Evolutionary conservation across 2,329 filamentous ascomycete genomes (phyloP).

Genomic region (Orbilia quercus): DNA sequence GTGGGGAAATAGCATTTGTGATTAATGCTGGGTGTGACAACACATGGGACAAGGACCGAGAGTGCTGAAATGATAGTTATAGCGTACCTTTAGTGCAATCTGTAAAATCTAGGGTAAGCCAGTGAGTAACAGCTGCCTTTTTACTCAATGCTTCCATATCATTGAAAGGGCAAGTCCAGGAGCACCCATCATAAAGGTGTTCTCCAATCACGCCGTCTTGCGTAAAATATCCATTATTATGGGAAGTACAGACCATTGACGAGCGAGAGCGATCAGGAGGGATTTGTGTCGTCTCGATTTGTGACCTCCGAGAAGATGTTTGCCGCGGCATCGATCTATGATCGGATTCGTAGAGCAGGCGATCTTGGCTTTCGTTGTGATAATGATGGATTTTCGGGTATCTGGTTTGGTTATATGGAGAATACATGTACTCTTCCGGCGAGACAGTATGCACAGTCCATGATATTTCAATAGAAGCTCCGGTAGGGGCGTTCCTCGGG

Average conservation of each 20-base stretch:
- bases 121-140: slow-evolving; percentile 11
- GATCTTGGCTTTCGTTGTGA: slow-evolving; percentile 18
- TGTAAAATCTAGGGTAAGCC: slow-evolving; percentile 27
- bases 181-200: slow-evolving; percentile 21
- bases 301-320: background rate
- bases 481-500: slow-evolving; percentile 9
- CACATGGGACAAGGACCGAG: no score
- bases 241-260: slow-evolving; percentile 17
- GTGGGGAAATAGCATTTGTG: background rate
- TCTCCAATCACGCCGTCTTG: slow-evolving; percentile 36
- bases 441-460: slow-evolving; percentile 7
- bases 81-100: slow-evolving; percentile 18
- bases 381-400: slow-evolving; percentile 40
- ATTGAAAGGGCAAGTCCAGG: slow-evolving; percentile 33
- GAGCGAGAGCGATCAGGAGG: slow-evolving; percentile 11
- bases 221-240: slow-evolving; percentile 28
- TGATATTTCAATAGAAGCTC: slow-evolving; percentile 35
- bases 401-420: slow-evolving; percentile 8
- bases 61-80: no score
- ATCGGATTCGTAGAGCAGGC: slow-evolving; percentile 13
- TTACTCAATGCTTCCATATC: slow-evolving; percentile 6
- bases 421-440: slow-evolving; percentile 33
- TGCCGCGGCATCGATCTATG: slow-evolving; percentile 24
- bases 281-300: slow-evolving; percentile 12
- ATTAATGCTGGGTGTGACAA: background rate